Percentiles rank a stretch among this genome's conserved stretches.
Evolutionary conservation across 2,329 filamentous ascomycete species (phyloP).

Genomic region (Zymoseptoria tritici): DNA sequence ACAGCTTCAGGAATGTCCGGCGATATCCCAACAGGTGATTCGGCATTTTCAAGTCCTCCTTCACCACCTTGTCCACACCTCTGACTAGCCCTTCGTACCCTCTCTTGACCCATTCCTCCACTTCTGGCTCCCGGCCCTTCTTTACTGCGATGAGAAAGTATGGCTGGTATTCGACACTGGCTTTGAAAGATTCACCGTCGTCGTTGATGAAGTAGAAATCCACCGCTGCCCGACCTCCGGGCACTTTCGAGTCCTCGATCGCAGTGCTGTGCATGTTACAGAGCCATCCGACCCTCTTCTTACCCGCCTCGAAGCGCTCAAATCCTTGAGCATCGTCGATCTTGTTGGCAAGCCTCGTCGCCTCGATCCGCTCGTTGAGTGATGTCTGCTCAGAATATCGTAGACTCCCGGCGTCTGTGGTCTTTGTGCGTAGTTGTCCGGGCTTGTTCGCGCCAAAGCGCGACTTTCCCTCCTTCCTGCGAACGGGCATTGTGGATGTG

Average conservation of each 20-base stretch:
- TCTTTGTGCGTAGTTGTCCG: slow-evolving; percentile 51
- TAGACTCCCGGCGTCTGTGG: slow-evolving; percentile 68
- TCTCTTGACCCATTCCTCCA: slow-evolving; percentile 86
- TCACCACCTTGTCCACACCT: slow-evolving; percentile 67
- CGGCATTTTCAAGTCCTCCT: slow-evolving; percentile 74
- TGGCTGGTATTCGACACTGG: slow-evolving; percentile 90
- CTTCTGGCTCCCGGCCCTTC: slow-evolving; percentile 79
- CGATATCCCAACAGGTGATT: slow-evolving; percentile 91
- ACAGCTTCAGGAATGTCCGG: slow-evolving; percentile 77
- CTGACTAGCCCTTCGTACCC: slow-evolving; percentile 78
- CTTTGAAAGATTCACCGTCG: slow-evolving; percentile 85
- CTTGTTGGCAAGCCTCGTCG: slow-evolving; percentile 69
- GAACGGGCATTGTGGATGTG: slow-evolving; percentile 36
- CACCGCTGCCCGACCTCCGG: slow-evolving; percentile 78
- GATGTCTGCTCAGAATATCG: slow-evolving; percentile 78
- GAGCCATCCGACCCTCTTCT: slow-evolving; percentile 83
- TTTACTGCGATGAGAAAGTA: slow-evolving; percentile 92
- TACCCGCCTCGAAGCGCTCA: slow-evolving; percentile 78
- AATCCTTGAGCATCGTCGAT: slow-evolving; percentile 98
- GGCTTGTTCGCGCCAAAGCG: slow-evolving; percentile 33
- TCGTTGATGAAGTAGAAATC: slow-evolving; percentile 97
- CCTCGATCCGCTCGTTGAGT: slow-evolving; percentile 86
- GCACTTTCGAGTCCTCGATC: slow-evolving; percentile 73
- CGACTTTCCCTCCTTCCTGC: slow-evolving; percentile 33
- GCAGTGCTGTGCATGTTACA: slow-evolving; percentile 90